These are phyloP conservation scores for Quercus tomentella DNA, from an alignment of 331 rosid species.

Conservation along the genomic window DNA sequence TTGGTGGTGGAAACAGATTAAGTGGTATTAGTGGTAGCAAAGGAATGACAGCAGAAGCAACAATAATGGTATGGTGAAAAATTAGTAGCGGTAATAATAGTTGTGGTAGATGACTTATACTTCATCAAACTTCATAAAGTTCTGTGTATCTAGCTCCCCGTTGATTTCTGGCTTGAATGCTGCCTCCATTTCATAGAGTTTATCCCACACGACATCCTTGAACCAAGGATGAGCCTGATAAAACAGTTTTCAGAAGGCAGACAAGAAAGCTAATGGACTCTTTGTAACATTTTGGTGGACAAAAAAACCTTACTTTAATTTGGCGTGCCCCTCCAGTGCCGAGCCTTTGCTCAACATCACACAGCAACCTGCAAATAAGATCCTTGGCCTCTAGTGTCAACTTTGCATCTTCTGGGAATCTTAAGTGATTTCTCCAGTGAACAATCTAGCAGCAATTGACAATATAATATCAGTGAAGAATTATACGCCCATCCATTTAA, in stretches of 20 bases:
- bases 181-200: slow-evolving; percentile 92
- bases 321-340: slow-evolving; percentile 85
- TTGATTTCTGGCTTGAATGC: slow-evolving; percentile 96
- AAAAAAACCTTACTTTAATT: slow-evolving; percentile 60
- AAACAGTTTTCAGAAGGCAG: slow-evolving; percentile 3
- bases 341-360: slow-evolving; percentile 91
- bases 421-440: slow-evolving; percentile 92
- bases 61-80: neutral
- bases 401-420: slow-evolving; percentile 83
- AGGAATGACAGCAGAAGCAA: neutral
- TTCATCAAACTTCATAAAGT: slow-evolving; percentile 99
- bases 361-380: slow-evolving; percentile 85
- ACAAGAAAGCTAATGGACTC: slow-evolving; percentile 7
- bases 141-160: slow-evolving; percentile 97
- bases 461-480: slow-evolving; percentile 24
- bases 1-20: neutral
- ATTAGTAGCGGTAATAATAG: neutral
- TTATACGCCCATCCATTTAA: neutral
- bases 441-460: slow-evolving; percentile 68
- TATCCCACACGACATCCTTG: slow-evolving; percentile 81
- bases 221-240: slow-evolving; percentile 98
- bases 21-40: neutral
- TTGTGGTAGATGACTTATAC: slow-evolving; percentile 35
- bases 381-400: slow-evolving; percentile 89
- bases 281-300: slow-evolving; percentile 11